Evolutionary conservation across 176 grass and related monocot species (phyloP).

Genomic region (Eleusine indica): DNA sequence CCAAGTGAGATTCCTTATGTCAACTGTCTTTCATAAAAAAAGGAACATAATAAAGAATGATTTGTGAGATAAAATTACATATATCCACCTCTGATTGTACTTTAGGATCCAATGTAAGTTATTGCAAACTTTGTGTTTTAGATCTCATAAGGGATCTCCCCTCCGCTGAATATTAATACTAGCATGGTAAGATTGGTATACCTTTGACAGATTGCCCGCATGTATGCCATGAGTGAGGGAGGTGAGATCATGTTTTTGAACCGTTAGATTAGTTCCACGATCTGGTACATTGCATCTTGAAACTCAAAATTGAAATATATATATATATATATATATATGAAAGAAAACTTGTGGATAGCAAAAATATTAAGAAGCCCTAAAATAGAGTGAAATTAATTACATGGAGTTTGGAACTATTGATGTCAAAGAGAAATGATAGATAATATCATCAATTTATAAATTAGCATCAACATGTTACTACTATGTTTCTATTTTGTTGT

Average conservation of each 20-base stretch:
- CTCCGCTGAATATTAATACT: constrained; percentile 22
- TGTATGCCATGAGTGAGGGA: neutral
- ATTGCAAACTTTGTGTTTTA: constrained; percentile 28
- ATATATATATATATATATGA: too few relatives aligned
- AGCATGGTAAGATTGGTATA: constrained; percentile 20
- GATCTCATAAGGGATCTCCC: constrained; percentile 25
- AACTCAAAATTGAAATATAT: neutral
- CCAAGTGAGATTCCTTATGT: constrained; percentile 15
- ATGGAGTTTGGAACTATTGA: neutral
- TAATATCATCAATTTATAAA: neutral
- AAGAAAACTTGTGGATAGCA: neutral
- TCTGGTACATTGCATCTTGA: neutral
- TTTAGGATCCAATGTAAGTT: constrained; percentile 37
- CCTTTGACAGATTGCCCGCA: constrained; percentile 25
- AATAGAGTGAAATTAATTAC: neutral
- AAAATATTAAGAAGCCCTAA: neutral
- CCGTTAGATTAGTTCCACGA: neutral
- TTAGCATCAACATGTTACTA: neutral
- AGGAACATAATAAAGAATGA: neutral
- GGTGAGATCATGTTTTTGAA: constrained; percentile 2
- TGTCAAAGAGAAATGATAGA: neutral
- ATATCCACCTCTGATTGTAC: constrained; percentile 13
- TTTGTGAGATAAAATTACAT: neutral
- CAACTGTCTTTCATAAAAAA: neutral
- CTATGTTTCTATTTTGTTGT: too few relatives aligned